Conservation (phyloP, 495 filamentous ascomycete species). For the Penicillium chermesinum region DNA sequence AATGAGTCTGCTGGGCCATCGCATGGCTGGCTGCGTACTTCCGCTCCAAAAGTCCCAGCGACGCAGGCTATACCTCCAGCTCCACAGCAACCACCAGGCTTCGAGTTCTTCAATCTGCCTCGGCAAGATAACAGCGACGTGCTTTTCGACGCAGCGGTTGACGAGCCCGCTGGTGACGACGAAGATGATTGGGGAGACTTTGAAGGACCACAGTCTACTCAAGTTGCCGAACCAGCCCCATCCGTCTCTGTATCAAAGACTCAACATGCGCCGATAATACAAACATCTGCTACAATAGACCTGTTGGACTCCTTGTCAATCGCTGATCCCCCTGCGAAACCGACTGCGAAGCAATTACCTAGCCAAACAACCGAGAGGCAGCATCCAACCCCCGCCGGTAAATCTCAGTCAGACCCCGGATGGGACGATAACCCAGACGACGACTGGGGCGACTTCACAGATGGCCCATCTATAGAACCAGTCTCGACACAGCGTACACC, state of each 20-base stretch:
- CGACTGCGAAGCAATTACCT: not conserved
- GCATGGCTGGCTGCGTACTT: not conserved
- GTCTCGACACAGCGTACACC: not conserved
- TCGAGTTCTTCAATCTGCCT: constrained; percentile 17
- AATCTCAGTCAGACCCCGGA: constrained; percentile 4
- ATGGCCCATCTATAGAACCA: constrained; percentile 18
- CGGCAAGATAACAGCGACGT: constrained; percentile 30
- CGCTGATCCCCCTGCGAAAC: constrained; percentile 5
- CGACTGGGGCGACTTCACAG: constrained; percentile 22
- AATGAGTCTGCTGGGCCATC: constrained; percentile 2
- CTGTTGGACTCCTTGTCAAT: constrained; percentile 25
- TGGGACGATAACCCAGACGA: constrained; percentile 19
- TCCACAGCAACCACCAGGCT: constrained; percentile 7
- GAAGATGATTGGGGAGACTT: constrained; percentile 77
- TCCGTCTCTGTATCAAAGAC: constrained; percentile 1
- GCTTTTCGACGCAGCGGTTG: constrained; percentile 43
- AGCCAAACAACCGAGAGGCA: not conserved
- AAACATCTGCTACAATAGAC: constrained; percentile 10
- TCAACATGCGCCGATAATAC: too few relatives aligned
- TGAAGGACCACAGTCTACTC: constrained; percentile 54
- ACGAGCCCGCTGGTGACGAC: constrained; percentile 33
- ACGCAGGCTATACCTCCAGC: constrained; percentile 6
- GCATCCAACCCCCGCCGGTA: not conserved
- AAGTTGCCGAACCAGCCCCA: constrained; percentile 45
- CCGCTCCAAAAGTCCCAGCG: not conserved